phyloP scores from a whole-genome alignment of 1,284 basidiomycete genomes.

The Uromyces viciae-fabae region DNA sequence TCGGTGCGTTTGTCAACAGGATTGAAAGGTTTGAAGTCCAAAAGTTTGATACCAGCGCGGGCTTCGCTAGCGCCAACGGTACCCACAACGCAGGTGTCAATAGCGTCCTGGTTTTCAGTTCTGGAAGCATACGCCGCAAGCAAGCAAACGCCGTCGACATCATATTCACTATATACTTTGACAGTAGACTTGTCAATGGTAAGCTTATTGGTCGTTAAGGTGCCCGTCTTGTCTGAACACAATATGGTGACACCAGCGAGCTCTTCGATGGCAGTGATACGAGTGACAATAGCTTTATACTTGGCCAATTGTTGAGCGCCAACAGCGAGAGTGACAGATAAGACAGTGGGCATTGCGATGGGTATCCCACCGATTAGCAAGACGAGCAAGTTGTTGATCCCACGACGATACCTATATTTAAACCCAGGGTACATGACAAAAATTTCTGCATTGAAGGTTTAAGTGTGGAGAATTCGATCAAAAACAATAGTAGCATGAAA shows the following conservation, averaged over 20 bases:
- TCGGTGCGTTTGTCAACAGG: conserved; percentile 98
- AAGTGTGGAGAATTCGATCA: not conserved
- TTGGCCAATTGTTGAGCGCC: conserved; percentile 96
- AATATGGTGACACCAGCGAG: conserved; percentile 94
- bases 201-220: conserved; percentile 94
- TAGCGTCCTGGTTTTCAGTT: conserved; percentile 98
- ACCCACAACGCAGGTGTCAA: conserved; percentile 79
- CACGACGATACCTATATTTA: conserved; percentile 81
- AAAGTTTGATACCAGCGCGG: conserved; percentile 84
- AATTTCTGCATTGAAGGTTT: conserved; percentile 63
- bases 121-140: conserved; percentile 92
- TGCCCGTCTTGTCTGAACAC: conserved; percentile 43
- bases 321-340: conserved; percentile 93
- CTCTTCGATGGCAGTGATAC: conserved; percentile 97
- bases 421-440: conserved; percentile 81
- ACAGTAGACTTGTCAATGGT: conserved; percentile 92
- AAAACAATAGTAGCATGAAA: not conserved
- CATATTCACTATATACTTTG: conserved; percentile 84
- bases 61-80: conserved; percentile 58
- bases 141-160: conserved; percentile 82
- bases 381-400: conserved; percentile 92
- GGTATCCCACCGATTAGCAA: conserved; percentile 98
- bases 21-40: conserved; percentile 99
- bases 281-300: conserved; percentile 96
- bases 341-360: conserved; percentile 92